Conservation (phyloP, 768 basidiomycete species). For the Mycena latifolia region DNA sequence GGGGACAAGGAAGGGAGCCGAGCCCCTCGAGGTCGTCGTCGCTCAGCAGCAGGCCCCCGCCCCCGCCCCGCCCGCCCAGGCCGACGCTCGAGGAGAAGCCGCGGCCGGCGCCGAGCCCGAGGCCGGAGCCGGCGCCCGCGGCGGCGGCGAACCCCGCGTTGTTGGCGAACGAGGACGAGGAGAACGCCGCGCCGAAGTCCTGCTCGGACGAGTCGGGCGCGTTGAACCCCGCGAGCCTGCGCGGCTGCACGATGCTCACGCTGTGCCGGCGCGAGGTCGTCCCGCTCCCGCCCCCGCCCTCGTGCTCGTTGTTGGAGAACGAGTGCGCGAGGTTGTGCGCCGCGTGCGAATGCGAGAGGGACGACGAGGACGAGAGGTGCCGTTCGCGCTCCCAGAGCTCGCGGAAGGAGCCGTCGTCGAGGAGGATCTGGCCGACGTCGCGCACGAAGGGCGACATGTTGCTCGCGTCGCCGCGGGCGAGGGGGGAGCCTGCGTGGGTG, state of each 20-base stretch:
- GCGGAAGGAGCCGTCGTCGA: slow-evolving; percentile 74
- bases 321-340: not conserved
- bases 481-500: slow-evolving; percentile 53
- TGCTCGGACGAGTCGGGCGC: slow-evolving; percentile 4
- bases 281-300: slow-evolving; percentile 64
- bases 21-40: slow-evolving; percentile 92
- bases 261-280: slow-evolving; percentile 88
- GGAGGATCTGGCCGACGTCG: slow-evolving; percentile 82
- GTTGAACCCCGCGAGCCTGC: slow-evolving; percentile 53
- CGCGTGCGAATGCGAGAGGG: too few species aligned
- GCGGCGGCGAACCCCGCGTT: too few species aligned
- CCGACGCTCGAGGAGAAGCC: too few species aligned
- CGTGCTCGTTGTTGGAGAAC: not conserved
- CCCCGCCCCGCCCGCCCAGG: slow-evolving; percentile 37
- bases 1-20: too few species aligned
- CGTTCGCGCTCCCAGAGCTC: slow-evolving; percentile 75
- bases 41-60: slow-evolving; percentile 74
- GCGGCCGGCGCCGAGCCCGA: too few species aligned
- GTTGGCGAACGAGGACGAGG: not conserved
- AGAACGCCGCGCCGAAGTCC: not conserved
- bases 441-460: slow-evolving; percentile 91
- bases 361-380: too few species aligned
- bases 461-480: slow-evolving; percentile 65
- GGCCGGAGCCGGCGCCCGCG: too few species aligned
- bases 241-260: slow-evolving; percentile 85